Evolutionary conservation across 1,284 basidiomycete genomes (phyloP), one percentile per base, ranked within the genome.

Genomic region (Pisolithus thermaeus): DNA sequence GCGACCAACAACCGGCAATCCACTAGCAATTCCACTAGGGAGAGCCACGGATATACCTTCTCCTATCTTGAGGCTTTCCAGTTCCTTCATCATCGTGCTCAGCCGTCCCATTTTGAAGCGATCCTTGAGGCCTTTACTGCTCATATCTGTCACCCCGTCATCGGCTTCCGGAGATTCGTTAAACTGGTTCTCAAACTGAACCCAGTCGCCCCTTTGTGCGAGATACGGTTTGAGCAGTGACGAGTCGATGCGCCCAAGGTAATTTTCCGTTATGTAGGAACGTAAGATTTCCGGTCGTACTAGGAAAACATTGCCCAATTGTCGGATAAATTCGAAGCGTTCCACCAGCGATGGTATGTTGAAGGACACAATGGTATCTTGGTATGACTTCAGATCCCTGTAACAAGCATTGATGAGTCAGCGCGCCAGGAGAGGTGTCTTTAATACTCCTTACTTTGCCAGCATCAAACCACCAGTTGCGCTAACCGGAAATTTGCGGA

Each of bases 391-490:
- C 56, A 99, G 80, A 66, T 99, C 97, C 71, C 92, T 96, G 64
- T 32, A 46, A 47, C 38, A 38, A 46, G 30, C 35, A 30, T 49
- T 56, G 32, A 52, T 32, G n/a, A 47, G 42, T 37, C 37, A n/a
- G 23, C 38, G 20, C 20, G 43, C 32, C 12, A 5, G 46, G 39
- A 35, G 25, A 43, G 37, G 36, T 38, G 49, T 46, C 23, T 50
- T 41, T 47, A 49, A 51, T 42, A 25, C 35, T 8, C 76, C 84
- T 55, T 60, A 93, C 92, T 98, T 98, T 22, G 96, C 96, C 38
- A 99, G 84, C 91, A 99, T 97, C 47, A 99, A 76, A 4, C 96
- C 97, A 45, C 97, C 97, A 0, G 94, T 93, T 0, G 94, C 94
- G 61, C 89, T 97, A 51, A 99, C 93, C 1, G 92, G 90, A 73